Base-by-base conservation (phyloP, 331 rosid genomes). In the Pyracantha coccinea region DNA sequence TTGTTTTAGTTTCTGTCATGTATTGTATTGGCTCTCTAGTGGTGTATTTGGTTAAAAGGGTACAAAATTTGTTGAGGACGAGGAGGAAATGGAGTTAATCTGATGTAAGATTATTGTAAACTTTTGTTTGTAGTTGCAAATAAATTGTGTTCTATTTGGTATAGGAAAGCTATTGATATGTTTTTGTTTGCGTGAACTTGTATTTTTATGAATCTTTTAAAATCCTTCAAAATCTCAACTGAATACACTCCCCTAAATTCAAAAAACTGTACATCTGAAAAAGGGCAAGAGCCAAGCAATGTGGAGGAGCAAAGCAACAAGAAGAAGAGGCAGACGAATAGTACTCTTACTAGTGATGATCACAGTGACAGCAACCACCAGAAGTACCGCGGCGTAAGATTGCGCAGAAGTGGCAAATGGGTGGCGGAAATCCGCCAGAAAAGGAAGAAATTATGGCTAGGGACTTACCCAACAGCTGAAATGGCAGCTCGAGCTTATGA, bases 401-500 rank as follows among this genome's bases (percentile, higher is more conserved):
- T 86, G 89, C 85, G 98, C 0, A 65, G 73, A 1, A 89, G 98
- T 97, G 98, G 98, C 0, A 93, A 89, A 81, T 93, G 92, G 92
- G 98, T 93, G 57, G 88, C 90, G 0, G 97, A 93, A 82, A 91
- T 93, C 27, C 77, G 97, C 0, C 96, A 93, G 81, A 97, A 97
- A 7, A 88, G 86, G 68, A 93, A 93, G 85, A 91, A 88, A 25
- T 89, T 93, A 61, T 93, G 98, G 98, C 89, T 93, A 7, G 98
- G 98, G 5, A 91, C 98, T 7, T 89, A 91, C 66, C 89, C 96
- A 0, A 91, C 92, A 0, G 92, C 97, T 10, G 92, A 89, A 79
- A 89, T 91, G 97, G 97, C 97, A 6, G 97, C 97, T 4, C 78
- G 93, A 77, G 98, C 98, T 4, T 97, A 93, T 60, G 97, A 93